Percentiles rank a stretch among this genome's conserved stretches.
These are phyloP conservation scores for Lotus japonicus DNA, from an alignment of 306 rosid genomes.

Conservation along the genomic window DNA sequence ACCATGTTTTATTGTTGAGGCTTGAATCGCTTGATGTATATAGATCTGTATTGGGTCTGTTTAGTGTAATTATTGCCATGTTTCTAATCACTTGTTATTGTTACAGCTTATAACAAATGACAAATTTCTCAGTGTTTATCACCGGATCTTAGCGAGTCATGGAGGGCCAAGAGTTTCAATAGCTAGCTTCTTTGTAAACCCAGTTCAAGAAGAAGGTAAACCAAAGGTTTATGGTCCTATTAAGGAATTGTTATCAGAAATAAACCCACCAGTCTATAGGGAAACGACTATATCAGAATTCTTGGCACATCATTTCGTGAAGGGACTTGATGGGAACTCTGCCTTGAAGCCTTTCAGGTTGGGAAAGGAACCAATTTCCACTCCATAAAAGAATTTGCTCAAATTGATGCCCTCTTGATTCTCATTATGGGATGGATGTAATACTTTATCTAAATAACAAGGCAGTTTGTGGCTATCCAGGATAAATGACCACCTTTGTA, in stretches of 20 bases:
- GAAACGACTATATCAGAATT: slow-evolving; percentile 16
- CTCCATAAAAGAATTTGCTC: no score
- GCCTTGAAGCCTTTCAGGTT: slow-evolving; percentile 30
- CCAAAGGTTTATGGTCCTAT: slow-evolving; percentile 35
- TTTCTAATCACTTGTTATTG: background rate
- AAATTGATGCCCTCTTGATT: no score
- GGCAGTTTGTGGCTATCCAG: no score
- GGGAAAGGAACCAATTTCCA: background rate
- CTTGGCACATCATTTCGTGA: background rate
- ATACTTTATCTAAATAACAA: no score
- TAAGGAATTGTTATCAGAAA: slow-evolving; percentile 35
- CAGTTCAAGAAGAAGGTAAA: background rate
- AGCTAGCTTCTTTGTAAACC: slow-evolving; percentile 5
- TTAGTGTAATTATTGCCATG: no score
- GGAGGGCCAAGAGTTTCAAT: slow-evolving; percentile 23
- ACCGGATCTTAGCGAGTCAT: slow-evolving; percentile 14
- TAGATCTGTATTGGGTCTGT: no score
- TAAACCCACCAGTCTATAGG: slow-evolving; percentile 37
- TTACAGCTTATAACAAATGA: slow-evolving; percentile 26
- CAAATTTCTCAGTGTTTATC: slow-evolving; percentile 13
- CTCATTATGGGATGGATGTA: no score
- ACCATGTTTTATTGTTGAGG: no score
- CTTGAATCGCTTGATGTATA: no score
- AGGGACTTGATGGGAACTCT: slow-evolving; percentile 34
- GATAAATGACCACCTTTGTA: no score